phyloP scores from a whole-genome alignment of 179 eudicot species.

The Patellifolia procumbens region DNA sequence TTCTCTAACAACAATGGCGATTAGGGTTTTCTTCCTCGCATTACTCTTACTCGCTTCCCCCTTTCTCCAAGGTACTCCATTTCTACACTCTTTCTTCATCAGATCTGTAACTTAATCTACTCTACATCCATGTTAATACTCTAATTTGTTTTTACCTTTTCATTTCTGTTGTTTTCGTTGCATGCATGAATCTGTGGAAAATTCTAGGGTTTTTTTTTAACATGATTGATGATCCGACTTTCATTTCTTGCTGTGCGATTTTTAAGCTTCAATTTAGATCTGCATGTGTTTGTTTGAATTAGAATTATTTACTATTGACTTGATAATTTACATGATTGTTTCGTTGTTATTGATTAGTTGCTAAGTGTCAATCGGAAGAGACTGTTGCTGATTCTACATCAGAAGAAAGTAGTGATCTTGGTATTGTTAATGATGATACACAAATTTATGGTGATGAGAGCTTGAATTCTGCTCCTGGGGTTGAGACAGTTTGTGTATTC shows the following conservation, averaged over 20 bases:
- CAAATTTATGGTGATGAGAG: constrained; percentile 56
- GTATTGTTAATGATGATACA: constrained; percentile 66
- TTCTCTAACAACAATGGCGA: constrained; percentile 34
- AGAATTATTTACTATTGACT: background rate
- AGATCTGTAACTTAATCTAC: constrained; percentile 26
- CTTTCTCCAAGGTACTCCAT: constrained; percentile 68
- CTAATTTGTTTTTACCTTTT: background rate
- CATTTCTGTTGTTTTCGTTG: background rate
- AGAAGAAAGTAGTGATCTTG: constrained; percentile 60
- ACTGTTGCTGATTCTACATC: constrained; percentile 38
- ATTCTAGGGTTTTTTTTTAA: background rate
- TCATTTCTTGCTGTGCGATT: background rate
- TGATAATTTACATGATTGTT: constrained; percentile 5
- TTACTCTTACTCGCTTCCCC: constrained; percentile 58
- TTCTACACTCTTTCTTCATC: background rate
- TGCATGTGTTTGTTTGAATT: constrained; percentile 17
- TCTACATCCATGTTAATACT: background rate
- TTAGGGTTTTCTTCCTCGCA: constrained; percentile 52
- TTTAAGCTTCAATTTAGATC: constrained; percentile 18
- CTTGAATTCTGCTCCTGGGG: constrained; percentile 68
- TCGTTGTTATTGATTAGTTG: constrained; percentile 41
- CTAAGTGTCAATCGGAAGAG: constrained; percentile 58
- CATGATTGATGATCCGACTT: background rate
- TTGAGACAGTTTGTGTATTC: constrained; percentile 79
- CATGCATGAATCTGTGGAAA: constrained; percentile 25